phyloP scores from a whole-genome alignment of 129 eudicot genomes.

The Ambrosia artemisiifolia region DNA sequence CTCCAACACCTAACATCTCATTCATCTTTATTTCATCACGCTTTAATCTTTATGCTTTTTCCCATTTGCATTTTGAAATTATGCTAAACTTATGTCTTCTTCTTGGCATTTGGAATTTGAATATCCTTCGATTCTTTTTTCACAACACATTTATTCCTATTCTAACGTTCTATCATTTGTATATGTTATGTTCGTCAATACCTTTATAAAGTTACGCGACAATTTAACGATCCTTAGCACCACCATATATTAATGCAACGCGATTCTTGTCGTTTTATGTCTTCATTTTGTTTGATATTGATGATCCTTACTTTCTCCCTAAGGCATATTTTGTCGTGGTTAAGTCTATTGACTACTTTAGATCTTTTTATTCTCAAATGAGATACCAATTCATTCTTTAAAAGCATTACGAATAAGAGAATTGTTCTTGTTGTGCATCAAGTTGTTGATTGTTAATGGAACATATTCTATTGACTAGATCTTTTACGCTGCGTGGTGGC shows the following conservation, averaged over 20 bases:
- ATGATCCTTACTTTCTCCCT: not conserved
- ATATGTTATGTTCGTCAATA: not conserved
- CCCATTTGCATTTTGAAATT: slow-evolving; percentile 26
- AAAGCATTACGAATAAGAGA: slow-evolving; percentile 5
- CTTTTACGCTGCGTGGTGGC: not conserved
- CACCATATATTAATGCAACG: not conserved
- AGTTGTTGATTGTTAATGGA: slow-evolving; percentile 6
- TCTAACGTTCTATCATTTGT: not conserved
- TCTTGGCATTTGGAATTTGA: slow-evolving; percentile 36
- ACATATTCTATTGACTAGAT: slow-evolving; percentile 16
- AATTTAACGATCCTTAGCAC: slow-evolving; percentile 6
- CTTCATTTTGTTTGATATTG: not conserved
- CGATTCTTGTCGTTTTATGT: slow-evolving; percentile 12
- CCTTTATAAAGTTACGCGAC: slow-evolving; percentile 8
- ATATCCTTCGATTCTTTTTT: slow-evolving; percentile 42
- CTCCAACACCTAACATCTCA: slow-evolving; percentile 18
- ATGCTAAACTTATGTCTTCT: slow-evolving; percentile 11
- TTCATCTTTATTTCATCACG: slow-evolving; percentile 39
- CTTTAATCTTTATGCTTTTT: slow-evolving; percentile 31
- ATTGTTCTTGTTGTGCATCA: slow-evolving; percentile 6
- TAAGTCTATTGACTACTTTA: not conserved
- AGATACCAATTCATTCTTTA: slow-evolving; percentile 13
- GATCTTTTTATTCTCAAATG: not conserved
- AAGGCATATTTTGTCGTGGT: slow-evolving; percentile 25
- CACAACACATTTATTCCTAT: slow-evolving; percentile 19